Evolutionary conservation across 2,329 filamentous ascomycete species (phyloP).

Genomic region (Clonostachys byssicola): DNA sequence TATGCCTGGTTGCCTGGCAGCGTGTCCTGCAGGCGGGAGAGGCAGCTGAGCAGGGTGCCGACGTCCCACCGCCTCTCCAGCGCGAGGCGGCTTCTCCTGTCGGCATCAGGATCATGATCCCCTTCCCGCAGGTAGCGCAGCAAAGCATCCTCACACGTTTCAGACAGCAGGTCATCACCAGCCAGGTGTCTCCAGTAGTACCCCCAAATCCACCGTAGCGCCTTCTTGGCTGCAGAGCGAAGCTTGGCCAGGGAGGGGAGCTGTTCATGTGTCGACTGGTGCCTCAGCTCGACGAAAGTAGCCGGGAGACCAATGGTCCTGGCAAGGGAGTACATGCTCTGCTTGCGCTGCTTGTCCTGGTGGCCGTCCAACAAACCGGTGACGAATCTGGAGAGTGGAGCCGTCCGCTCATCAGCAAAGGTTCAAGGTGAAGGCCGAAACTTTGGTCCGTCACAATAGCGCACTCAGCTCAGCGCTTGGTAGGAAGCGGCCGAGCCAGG

Average conservation of each 20-base stretch:
- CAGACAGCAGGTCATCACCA: constrained; percentile 9
- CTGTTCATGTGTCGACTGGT: constrained; percentile 88
- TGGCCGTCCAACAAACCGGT: constrained; percentile 75
- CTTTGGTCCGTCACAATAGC: background rate
- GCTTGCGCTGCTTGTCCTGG: constrained; percentile 62
- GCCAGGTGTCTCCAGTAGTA: constrained; percentile 71
- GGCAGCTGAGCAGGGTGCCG: constrained; percentile 24
- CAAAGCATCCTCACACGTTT: constrained; percentile 27
- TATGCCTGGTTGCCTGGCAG: constrained; percentile 37
- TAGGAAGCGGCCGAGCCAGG: too few relatives aligned
- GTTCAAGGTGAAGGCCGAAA: too few relatives aligned
- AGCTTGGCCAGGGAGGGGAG: constrained; percentile 73
- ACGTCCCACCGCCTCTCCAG: constrained; percentile 29
- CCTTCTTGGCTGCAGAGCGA: constrained; percentile 63
- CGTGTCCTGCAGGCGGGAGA: constrained; percentile 31
- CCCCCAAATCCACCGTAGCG: constrained; percentile 81
- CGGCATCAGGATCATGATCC: constrained; percentile 11
- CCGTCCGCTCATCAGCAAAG: background rate
- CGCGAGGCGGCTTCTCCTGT: constrained; percentile 13
- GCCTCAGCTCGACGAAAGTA: constrained; percentile 82
- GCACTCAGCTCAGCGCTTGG: too few relatives aligned
- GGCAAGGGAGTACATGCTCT: constrained; percentile 70
- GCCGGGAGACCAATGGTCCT: constrained; percentile 66
- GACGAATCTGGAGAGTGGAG: constrained; percentile 56
- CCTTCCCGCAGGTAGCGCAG: constrained; percentile 30